Evolutionary conservation across 768 basidiomycete genomes (phyloP).

Genomic region (Coprinellus aureogranulatus): DNA sequence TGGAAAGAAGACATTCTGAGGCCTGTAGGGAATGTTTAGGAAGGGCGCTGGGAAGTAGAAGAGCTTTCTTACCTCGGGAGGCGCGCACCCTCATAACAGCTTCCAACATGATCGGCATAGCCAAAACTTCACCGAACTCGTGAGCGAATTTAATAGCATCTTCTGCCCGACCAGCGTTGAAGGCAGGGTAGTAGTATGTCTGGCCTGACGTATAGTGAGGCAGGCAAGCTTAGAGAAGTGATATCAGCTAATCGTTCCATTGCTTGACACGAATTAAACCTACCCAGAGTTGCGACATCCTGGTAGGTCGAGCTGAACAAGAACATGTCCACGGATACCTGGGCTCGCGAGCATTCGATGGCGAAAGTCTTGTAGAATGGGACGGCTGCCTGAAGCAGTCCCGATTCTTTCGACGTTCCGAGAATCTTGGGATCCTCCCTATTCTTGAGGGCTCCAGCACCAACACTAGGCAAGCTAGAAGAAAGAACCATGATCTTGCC

Average conservation of each 20-base stretch:
- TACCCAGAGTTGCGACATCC: conserved; percentile 91
- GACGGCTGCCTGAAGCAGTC: conserved; percentile 87
- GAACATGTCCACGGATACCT: conserved; percentile 99
- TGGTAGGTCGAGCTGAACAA: conserved; percentile 91
- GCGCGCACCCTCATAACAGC: conserved; percentile 98
- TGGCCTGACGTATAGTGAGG: conserved; percentile 98
- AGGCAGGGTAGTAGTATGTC: conserved; percentile 97
- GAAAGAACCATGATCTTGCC: conserved; percentile 91
- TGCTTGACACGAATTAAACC: conserved; percentile 20
- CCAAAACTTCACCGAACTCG: conserved; percentile 90
- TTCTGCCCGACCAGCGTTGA: conserved; percentile 91
- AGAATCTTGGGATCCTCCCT: conserved; percentile 95
- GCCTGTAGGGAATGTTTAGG: conserved; percentile 42
- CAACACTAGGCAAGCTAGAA: conserved; percentile 81
- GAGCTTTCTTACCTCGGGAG: conserved; percentile 84
- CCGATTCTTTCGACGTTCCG: conserved; percentile 95
- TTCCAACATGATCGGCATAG: conserved; percentile 93
- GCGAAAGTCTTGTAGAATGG: conserved; percentile 98
- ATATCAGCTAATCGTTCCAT: background rate
- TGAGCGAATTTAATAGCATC: conserved; percentile 98
- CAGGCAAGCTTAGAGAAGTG: conserved; percentile 68
- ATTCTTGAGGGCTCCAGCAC: conserved; percentile 90
- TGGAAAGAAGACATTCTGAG: conserved; percentile 97
- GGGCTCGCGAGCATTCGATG: conserved; percentile 95
- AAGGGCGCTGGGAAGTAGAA: background rate